Base-by-base conservation (phyloP, 805 yeast genomes). In the Metschnikowia similis region DNA sequence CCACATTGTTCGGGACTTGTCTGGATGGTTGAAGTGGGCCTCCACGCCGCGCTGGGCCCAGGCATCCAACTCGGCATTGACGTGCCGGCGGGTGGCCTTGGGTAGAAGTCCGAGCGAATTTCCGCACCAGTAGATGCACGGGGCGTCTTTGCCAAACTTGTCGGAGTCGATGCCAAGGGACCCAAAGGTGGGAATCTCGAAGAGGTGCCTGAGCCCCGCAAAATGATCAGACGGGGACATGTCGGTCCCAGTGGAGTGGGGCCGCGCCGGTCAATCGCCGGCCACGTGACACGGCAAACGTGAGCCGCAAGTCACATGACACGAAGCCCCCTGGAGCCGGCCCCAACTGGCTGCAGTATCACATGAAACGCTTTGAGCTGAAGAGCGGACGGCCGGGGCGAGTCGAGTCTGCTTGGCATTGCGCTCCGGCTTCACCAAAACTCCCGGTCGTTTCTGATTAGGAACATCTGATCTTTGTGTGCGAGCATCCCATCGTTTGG, bases 31-130 rank as follows among this genome's bases (percentile, higher is more conserved):
- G 67, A 85, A 85, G 66, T 91, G 98, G 0, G 94, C 81, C 54
- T 87, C 90, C 7, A 91, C 98, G 2, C 84, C 98, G 32, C 90
- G 71, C 28, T 65, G 72, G 30, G 81, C 74, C 98, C 98, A 91
- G 0, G 94, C 96, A 55, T 82, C 79, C 44, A 91, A 70, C 65
- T 91, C 97, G 37, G 71, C 75, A 44, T 67, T 66, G 13, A 91
- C 70, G 13, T 87, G 86, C 6, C 56, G 54, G 32, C 79, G 71
- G 0, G 91, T 83, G 7, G 71, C 62, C 45, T 67, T 71, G 0
- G 98, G 97, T 91, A 89, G 87, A 51, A 91, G 69, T 0, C 98
- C 98, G 6, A 91, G 79, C n/a, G 96, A 89, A 70, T 91, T 92
- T 2, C 98, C 98, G 67, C 96, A 89, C 42, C 91, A 72, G 63